Percentiles rank a stretch among this genome's conserved stretches.
Conservation (phyloP, 2,329 filamentous ascomycete genomes). For the Lizonia empirigonia region DNA sequence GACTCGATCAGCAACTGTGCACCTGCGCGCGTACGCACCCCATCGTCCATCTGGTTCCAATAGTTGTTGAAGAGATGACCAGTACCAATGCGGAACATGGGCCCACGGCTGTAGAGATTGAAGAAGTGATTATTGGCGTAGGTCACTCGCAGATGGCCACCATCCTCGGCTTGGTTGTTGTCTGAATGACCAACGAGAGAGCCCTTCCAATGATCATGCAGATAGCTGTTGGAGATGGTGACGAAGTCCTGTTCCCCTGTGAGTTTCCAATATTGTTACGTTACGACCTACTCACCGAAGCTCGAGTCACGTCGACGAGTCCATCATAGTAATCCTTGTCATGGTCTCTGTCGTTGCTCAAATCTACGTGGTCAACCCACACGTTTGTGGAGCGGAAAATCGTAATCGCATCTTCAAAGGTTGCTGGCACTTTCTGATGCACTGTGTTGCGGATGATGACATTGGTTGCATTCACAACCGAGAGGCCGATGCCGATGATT, state of each 20-base stretch:
- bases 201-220: constrained; percentile 64
- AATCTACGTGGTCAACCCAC: constrained; percentile 70
- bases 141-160: constrained; percentile 64
- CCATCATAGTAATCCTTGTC: constrained; percentile 72
- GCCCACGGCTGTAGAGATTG: constrained; percentile 66
- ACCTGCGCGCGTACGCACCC: constrained; percentile 45
- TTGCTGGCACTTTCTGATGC: constrained; percentile 51
- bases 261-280: not conserved
- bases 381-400: constrained; percentile 56
- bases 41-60: constrained; percentile 35
- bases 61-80: constrained; percentile 62
- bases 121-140: constrained; percentile 68
- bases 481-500: constrained; percentile 52
- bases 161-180: constrained; percentile 62
- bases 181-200: constrained; percentile 63
- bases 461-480: constrained; percentile 54
- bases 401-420: constrained; percentile 55
- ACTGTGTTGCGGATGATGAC: constrained; percentile 62
- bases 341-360: constrained; percentile 62
- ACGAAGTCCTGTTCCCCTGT: constrained; percentile 55
- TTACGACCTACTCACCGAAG: constrained; percentile 21
- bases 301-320: constrained; percentile 66
- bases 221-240: constrained; percentile 57
- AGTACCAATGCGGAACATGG: constrained; percentile 67
- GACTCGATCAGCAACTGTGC: constrained; percentile 47